A percentile compares a stretch with the other conserved stretches of the same genome.
Conservation (phyloP, 2,329 filamentous ascomycete genomes). For the Pestalotiopsis sp. region DNA sequence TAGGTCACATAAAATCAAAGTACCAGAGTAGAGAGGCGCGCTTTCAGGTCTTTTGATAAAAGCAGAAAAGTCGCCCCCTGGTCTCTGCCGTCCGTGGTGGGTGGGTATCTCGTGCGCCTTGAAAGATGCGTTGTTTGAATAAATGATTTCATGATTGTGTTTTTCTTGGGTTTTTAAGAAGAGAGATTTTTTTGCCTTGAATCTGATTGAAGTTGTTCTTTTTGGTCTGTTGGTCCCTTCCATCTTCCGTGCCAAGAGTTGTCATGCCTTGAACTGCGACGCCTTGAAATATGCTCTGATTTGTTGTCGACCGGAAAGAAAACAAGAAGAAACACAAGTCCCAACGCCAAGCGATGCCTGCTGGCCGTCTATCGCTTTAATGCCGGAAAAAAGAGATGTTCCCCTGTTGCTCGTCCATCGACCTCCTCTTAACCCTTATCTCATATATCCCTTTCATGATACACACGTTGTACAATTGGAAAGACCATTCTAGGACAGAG, state of each 20-base stretch:
- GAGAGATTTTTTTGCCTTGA: not conserved
- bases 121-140: not conserved
- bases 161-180: not conserved
- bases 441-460: not conserved
- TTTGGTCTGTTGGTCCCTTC: not conserved
- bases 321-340: not conserved
- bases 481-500: not conserved
- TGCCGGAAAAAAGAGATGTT: not conserved
- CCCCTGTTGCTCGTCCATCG: not conserved
- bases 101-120: not conserved
- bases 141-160: not conserved
- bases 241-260: not conserved
- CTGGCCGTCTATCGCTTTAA: slow-evolving; percentile 6
- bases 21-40: too few species aligned
- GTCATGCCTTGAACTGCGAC: too few species aligned
- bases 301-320: not conserved
- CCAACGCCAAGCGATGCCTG: slow-evolving; percentile 9
- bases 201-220: not conserved
- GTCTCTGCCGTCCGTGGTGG: not conserved
- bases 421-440: not conserved
- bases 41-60: too few species aligned
- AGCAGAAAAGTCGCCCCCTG: not conserved
- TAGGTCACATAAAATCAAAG: too few species aligned
- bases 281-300: not conserved
- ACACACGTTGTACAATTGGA: not conserved